Evolutionary conservation across 768 basidiomycete genomes (phyloP).

Genomic region (Dentipellis fragilis): DNA sequence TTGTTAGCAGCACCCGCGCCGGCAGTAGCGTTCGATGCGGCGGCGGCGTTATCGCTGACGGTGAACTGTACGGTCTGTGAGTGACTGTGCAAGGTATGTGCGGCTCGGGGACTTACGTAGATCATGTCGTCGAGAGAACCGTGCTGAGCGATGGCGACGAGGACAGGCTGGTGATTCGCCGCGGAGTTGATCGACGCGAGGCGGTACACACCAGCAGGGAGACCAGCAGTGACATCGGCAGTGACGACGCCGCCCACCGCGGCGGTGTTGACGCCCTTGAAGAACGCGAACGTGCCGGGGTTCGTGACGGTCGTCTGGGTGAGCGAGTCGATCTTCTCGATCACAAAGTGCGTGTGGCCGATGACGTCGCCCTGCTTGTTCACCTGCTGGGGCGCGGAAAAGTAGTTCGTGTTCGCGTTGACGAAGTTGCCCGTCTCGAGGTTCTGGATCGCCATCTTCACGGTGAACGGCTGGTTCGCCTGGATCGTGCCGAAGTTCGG

Average conservation of each 20-base stretch:
- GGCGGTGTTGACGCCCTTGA: slow-evolving; percentile 40
- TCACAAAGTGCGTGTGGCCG: slow-evolving; percentile 58
- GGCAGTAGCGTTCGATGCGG: not conserved
- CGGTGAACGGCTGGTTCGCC: slow-evolving; percentile 41
- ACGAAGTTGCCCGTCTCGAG: slow-evolving; percentile 48
- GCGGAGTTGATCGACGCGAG: slow-evolving; percentile 33
- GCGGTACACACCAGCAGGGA: slow-evolving; percentile 33
- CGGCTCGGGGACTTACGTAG: slow-evolving; percentile 23
- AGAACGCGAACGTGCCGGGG: slow-evolving; percentile 46
- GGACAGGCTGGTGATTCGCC: slow-evolving; percentile 32
- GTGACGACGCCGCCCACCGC: slow-evolving; percentile 32
- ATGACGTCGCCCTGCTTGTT: slow-evolving; percentile 38
- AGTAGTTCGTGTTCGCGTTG: slow-evolving; percentile 41
- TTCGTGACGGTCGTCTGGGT: slow-evolving; percentile 37
- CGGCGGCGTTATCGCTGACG: slow-evolving; percentile 19
- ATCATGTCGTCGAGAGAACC: slow-evolving; percentile 30
- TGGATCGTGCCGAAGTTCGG: slow-evolving; percentile 33
- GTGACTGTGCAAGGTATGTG: not conserved
- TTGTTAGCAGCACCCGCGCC: not conserved
- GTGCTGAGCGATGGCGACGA: slow-evolving; percentile 33
- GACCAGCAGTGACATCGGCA: slow-evolving; percentile 30
- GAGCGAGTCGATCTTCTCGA: slow-evolving; percentile 41
- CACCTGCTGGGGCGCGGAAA: slow-evolving; percentile 43
- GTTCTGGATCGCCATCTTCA: slow-evolving; percentile 36
- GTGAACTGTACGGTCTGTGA: not conserved